A percentile compares a stretch with the other conserved stretches of the same genome.
phyloP scores from a whole-genome alignment of 805 yeast genomes.

The Lipomyces orientalis region DNA sequence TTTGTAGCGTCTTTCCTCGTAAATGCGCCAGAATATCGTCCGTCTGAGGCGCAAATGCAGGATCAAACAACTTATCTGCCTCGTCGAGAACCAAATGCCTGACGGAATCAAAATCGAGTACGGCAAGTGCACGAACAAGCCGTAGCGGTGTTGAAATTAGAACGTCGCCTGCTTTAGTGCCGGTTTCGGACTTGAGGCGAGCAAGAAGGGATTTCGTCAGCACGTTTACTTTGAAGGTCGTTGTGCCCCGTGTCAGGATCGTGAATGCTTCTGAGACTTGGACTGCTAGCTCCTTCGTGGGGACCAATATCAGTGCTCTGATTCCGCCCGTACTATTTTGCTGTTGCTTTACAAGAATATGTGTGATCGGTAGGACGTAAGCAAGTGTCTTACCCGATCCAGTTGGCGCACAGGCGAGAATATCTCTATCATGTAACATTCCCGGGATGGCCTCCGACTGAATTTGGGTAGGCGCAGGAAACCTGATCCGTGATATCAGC shows the following conservation, averaged over 20 bases:
- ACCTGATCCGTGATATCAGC: slow-evolving; percentile 68
- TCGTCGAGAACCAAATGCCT: slow-evolving; percentile 87
- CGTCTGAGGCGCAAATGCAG: slow-evolving; percentile 84
- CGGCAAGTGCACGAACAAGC: slow-evolving; percentile 75
- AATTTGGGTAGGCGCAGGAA: slow-evolving; percentile 88
- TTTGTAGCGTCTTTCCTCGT: slow-evolving; percentile 61
- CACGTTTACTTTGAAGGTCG: slow-evolving; percentile 52
- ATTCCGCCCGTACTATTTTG: slow-evolving; percentile 52
- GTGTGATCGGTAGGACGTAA: slow-evolving; percentile 81
- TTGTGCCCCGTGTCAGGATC: slow-evolving; percentile 52
- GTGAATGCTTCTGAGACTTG: slow-evolving; percentile 78
- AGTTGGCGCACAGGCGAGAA: slow-evolving; percentile 95
- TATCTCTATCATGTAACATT: slow-evolving; percentile 69
- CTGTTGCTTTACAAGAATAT: slow-evolving; percentile 52
- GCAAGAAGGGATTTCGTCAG: slow-evolving; percentile 37
- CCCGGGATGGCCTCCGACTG: slow-evolving; percentile 90
- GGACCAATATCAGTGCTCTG: slow-evolving; percentile 82
- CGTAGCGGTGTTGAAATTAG: slow-evolving; percentile 88
- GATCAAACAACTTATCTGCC: slow-evolving; percentile 92
- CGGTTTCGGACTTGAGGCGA: slow-evolving; percentile 66
- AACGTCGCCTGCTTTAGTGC: slow-evolving; percentile 70
- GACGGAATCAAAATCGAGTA: slow-evolving; percentile 66
- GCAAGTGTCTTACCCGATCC: slow-evolving; percentile 98
- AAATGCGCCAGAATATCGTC: slow-evolving; percentile 69
- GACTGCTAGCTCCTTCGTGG: slow-evolving; percentile 90